These are phyloP conservation scores for Coemansia sp. DNA, from an alignment of 371 early-diverging fungal species.

Conservation along the genomic window DNA sequence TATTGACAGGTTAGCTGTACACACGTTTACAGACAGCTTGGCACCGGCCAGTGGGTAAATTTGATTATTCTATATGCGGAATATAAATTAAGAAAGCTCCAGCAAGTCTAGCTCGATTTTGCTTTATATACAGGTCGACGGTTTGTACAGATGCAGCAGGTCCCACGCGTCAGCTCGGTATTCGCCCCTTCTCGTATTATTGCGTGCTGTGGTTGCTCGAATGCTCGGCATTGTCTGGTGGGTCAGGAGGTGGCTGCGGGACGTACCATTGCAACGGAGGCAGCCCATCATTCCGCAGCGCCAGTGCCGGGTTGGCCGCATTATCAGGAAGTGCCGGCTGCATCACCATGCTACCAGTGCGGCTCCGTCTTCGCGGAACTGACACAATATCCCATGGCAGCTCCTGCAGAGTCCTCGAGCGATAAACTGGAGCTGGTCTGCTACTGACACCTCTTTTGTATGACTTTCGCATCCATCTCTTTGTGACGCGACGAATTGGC, in stretches of 20 bases:
- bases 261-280: conserved; percentile 37
- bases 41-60: background rate
- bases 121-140: background rate
- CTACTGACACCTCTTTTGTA: background rate
- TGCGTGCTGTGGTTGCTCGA: background rate
- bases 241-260: conserved; percentile 7
- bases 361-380: conserved; percentile 12
- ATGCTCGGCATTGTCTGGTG: background rate
- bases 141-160: background rate
- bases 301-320: conserved; percentile 21
- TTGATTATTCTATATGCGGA: background rate
- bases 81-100: background rate
- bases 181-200: background rate
- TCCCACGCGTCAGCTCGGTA: background rate
- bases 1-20: background rate
- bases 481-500: conserved; percentile 13
- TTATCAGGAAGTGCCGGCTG: conserved; percentile 2
- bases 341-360: conserved; percentile 1
- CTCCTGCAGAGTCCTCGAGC: conserved; percentile 26
- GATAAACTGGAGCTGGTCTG: conserved; percentile 12
- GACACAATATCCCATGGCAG: conserved; percentile 34
- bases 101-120: background rate
- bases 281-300: conserved; percentile 38
- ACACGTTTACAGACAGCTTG: too few relatives aligned
- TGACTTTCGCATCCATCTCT: conserved; percentile 9